Evolutionary conservation across 305 asterid species (phyloP), one percentile per base, ranked within the genome.

Genomic region (Euphrasia arctica): DNA sequence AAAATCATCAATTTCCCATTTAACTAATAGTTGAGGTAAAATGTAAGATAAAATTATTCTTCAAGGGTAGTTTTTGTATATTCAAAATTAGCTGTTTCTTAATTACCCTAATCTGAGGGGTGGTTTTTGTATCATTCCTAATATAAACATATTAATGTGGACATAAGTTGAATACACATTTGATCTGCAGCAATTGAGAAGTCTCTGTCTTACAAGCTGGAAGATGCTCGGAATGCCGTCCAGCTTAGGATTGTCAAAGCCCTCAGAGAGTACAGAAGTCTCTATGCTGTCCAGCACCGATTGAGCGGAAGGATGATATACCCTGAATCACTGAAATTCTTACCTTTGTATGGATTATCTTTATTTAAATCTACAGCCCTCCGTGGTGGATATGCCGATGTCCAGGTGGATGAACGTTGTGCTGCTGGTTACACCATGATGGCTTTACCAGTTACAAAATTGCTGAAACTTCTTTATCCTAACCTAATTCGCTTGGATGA

Each of bases 341-440:
- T 90, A 70, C 82, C 85, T 54, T 73, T 90, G 75, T 90, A 90
- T 49, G 93, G 88, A 58, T 82, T 90, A 67, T 85, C 96, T 48
- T 71, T 90, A 60, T 80, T 80, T 70, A 90, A 84, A 79, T 85
- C 96, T 28, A 78, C 75, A 54, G 75, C 96, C 4, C 83, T 90
- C 54, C 97, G 89, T 54, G 97, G 96, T 77, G 97, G 92, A 71
- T 84, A 72, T 75, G 79, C 89, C 69, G 97, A 90, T 75, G 86
- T 72, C 54, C 87, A 76, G 75, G 87, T 86, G 61, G 95, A 88
- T 58, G 96, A 90, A 68, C 90, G 95, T 58, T 82, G 91, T 66
- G 91, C 89, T 14, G 87, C 92, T 75, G 96, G 93, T 69, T 86
- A 63, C 71, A 90, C 97, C 58, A 74, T 88, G 86, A 85, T 90